phyloP scores from a whole-genome alignment of 306 rosid genomes.

The Trifolium repens region DNA sequence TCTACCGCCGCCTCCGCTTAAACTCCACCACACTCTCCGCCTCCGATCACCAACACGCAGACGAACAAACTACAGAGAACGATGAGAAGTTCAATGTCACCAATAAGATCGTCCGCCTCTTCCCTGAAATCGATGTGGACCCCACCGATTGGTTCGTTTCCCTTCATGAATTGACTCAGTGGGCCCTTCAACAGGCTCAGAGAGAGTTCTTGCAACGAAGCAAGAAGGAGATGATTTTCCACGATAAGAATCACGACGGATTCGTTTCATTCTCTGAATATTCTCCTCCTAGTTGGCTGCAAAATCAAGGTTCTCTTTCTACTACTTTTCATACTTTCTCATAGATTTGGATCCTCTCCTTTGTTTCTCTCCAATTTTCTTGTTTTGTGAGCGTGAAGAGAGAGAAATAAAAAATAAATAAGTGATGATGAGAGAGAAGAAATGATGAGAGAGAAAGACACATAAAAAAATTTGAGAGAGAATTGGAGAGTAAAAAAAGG shows the following conservation, averaged over 20 bases:
- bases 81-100: constrained; percentile 56
- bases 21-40: too few species aligned
- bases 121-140: constrained; percentile 76
- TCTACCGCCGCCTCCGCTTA: too few species aligned
- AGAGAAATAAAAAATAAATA: too few species aligned
- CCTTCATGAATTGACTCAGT: constrained; percentile 73
- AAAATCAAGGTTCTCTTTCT: constrained; percentile 54
- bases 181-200: constrained; percentile 77
- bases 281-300: constrained; percentile 85
- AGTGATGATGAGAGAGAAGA: too few species aligned
- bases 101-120: constrained; percentile 53
- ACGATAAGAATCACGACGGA: constrained; percentile 82
- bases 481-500: too few species aligned
- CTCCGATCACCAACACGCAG: too few species aligned
- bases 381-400: too few species aligned
- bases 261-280: constrained; percentile 84
- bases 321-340: background rate
- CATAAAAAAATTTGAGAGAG: too few species aligned
- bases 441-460: too few species aligned
- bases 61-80: too few species aligned
- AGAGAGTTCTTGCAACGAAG: constrained; percentile 69
- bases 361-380: too few species aligned
- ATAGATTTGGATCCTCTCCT: too few species aligned
- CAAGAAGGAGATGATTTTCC: constrained; percentile 77
- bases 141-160: constrained; percentile 36